These are phyloP conservation scores for Singerocomus inundabilis DNA, from an alignment of 1,284 basidiomycete genomes.

Conservation along the genomic window DNA sequence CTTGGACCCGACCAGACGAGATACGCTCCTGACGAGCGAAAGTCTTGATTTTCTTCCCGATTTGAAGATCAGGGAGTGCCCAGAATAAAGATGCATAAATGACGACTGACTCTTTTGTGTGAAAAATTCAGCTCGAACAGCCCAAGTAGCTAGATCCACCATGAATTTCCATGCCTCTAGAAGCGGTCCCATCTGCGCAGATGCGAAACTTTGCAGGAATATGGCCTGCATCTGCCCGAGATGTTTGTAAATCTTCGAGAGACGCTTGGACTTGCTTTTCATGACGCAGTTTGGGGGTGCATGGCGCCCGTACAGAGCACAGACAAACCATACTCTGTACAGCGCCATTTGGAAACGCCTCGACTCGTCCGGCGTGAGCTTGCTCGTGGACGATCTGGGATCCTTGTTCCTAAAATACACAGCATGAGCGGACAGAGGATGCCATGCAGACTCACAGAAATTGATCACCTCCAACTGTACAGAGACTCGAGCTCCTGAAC, in stretches of 20 bases:
- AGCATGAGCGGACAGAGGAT: constrained; percentile 1
- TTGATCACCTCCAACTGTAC: constrained; percentile 38
- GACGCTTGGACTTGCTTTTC: constrained; percentile 13
- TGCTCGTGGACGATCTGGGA: constrained; percentile 23
- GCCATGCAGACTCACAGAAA: not conserved
- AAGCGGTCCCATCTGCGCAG: not conserved
- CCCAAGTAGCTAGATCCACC: constrained; percentile 13
- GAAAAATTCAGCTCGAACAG: constrained; percentile 12
- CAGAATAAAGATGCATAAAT: not conserved
- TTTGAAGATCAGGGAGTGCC: not conserved
- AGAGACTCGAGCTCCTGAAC: constrained; percentile 31
- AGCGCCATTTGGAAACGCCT: constrained; percentile 33
- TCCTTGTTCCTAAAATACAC: constrained; percentile 32
- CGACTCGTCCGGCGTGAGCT: constrained; percentile 29
- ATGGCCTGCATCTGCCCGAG: constrained; percentile 7
- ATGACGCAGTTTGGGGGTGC: constrained; percentile 12
- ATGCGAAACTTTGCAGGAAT: constrained; percentile 13
- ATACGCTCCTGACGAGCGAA: constrained; percentile 9
- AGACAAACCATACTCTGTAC: constrained; percentile 35
- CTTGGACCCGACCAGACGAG: constrained; percentile 18
- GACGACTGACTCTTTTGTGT: constrained; percentile 11
- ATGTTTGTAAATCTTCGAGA: constrained; percentile 1
- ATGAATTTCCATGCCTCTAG: constrained; percentile 15
- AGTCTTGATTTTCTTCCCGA: not conserved
- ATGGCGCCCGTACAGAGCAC: constrained; percentile 17